Evolutionary conservation across 169 alveolate genomes (phyloP).

Genomic region (Hammondia hammondi): DNA sequence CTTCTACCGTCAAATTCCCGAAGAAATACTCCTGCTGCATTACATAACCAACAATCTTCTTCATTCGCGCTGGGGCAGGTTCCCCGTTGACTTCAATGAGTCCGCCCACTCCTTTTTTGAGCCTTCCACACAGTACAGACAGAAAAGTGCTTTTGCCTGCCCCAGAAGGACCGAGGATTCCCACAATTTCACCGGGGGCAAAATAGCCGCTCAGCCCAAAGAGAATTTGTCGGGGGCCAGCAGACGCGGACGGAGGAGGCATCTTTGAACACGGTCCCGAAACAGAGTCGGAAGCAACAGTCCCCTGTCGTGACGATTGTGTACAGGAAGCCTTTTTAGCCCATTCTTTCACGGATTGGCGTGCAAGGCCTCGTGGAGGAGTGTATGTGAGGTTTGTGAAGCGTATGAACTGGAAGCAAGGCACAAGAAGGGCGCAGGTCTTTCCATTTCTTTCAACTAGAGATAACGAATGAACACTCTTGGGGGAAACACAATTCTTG

Average conservation of each 20-base stretch:
- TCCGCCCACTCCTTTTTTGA: conserved; percentile 35
- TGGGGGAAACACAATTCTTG: no score
- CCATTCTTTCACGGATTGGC: neutral
- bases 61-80: neutral
- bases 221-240: conserved; percentile 3
- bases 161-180: conserved; percentile 86
- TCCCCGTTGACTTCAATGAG: conserved; percentile 29
- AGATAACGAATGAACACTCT: no score
- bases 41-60: conserved; percentile 54
- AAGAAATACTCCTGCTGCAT: conserved; percentile 57
- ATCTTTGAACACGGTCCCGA: neutral
- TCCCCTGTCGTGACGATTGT: neutral
- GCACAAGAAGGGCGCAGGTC: neutral
- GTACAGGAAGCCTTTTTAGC: neutral
- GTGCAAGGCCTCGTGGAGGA: conserved; percentile 1
- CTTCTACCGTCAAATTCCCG: conserved; percentile 52
- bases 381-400: neutral
- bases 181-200: conserved; percentile 63
- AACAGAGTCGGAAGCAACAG: neutral
- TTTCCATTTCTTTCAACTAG: no score
- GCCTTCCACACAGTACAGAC: conserved; percentile 80
- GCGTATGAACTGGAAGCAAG: neutral
- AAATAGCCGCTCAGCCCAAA: conserved; percentile 31
- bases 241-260: neutral
- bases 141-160: conserved; percentile 93